Evolutionary conservation across 2,329 filamentous ascomycete genomes (phyloP).

Genomic region (Colletotrichum sp.): DNA sequence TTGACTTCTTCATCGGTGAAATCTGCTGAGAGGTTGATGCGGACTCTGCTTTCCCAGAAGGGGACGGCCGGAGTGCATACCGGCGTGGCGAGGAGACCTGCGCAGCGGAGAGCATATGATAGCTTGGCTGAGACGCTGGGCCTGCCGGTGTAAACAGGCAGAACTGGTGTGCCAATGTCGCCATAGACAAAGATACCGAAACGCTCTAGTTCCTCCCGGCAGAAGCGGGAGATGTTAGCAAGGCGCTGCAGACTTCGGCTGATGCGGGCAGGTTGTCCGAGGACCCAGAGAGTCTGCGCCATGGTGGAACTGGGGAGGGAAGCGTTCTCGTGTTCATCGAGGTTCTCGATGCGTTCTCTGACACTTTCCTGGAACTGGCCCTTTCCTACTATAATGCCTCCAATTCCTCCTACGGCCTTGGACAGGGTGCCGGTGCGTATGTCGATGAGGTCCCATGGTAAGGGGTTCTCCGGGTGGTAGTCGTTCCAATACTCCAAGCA

Average conservation of each 20-base stretch:
- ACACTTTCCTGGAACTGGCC: not conserved
- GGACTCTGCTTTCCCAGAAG: conserved; percentile 23
- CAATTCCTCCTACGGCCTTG: conserved; percentile 19
- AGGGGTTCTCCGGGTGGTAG: not conserved
- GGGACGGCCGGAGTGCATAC: conserved; percentile 16
- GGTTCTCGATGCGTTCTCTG: not conserved
- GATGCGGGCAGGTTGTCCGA: conserved; percentile 9
- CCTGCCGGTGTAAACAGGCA: conserved; percentile 11
- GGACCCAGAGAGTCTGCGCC: conserved; percentile 16
- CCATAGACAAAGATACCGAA: conserved; percentile 20
- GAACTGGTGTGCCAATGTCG: not conserved
- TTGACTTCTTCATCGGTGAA: conserved; percentile 6
- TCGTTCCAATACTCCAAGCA: conserved; percentile 23
- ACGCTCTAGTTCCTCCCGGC: conserved; percentile 5
- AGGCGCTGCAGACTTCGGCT: not conserved
- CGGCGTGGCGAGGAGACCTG: conserved; percentile 9
- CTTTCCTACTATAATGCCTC: conserved; percentile 15
- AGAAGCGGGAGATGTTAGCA: not conserved
- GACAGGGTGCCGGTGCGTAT: conserved; percentile 21
- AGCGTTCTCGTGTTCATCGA: not conserved
- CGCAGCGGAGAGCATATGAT: conserved; percentile 4
- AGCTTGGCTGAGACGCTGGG: conserved; percentile 10
- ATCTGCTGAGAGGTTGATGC: conserved; percentile 21
- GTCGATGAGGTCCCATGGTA: conserved; percentile 19
- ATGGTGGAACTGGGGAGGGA: conserved; percentile 9